Evolutionary conservation across 208 protist species (phyloP).

Genomic region (Leishmania aethiopica): DNA sequence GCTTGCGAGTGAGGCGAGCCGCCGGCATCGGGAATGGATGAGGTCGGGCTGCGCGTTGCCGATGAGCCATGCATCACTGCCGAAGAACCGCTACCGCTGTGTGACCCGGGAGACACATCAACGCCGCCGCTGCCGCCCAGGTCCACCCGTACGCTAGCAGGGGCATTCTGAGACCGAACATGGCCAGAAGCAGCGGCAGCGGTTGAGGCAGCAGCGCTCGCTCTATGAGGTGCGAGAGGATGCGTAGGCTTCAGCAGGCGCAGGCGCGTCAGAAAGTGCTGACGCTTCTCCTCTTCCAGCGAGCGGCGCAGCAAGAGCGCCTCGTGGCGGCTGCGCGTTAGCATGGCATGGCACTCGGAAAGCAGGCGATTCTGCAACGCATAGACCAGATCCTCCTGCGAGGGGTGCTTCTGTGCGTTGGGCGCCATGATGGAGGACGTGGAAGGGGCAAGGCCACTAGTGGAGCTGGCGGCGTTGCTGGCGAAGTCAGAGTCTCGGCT

Average conservation of each 20-base stretch:
- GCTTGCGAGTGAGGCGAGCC: background rate
- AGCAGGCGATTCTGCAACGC: slow-evolving; percentile 32
- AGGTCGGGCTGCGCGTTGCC: slow-evolving; percentile 11
- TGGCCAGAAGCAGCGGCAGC: background rate
- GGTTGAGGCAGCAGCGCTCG: background rate
- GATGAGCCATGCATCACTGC: slow-evolving; percentile 2
- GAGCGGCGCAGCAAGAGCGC: slow-evolving; percentile 19
- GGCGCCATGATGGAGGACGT: background rate
- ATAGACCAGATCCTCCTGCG: slow-evolving; percentile 19
- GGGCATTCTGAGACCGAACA: background rate
- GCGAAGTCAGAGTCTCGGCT: background rate
- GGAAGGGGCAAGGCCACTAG: background rate
- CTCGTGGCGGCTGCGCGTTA: slow-evolving; percentile 37
- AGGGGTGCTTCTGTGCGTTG: background rate
- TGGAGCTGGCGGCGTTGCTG: background rate
- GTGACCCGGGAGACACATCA: background rate
- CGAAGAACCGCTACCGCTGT: slow-evolving; percentile 1
- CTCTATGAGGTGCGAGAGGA: background rate
- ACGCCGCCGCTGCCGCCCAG: background rate
- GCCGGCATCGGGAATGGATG: background rate
- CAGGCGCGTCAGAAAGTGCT: slow-evolving; percentile 41
- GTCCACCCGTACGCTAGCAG: background rate
- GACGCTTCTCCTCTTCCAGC: slow-evolving; percentile 46
- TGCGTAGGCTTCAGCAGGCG: slow-evolving; percentile 30
- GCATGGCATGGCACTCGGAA: slow-evolving; percentile 34